Conservation (phyloP, 2,329 filamentous ascomycete species). For the Onygena corvina region DNA sequence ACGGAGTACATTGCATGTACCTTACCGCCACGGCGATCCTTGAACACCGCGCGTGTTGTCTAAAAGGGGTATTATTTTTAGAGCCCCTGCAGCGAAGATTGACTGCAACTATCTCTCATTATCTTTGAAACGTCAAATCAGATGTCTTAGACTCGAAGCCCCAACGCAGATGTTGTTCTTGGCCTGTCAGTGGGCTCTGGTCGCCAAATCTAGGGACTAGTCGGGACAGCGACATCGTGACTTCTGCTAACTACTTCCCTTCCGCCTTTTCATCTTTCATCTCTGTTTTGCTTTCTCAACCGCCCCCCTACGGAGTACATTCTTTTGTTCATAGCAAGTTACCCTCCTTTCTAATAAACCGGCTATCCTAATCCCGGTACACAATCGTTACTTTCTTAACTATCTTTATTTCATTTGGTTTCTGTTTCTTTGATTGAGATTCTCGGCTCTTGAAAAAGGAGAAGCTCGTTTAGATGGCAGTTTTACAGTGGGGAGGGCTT, state of each 20-base stretch:
- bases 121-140: not conserved
- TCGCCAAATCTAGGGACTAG: not conserved
- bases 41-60: not conserved
- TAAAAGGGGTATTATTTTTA: slow-evolving; percentile 5
- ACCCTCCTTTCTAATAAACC: not conserved
- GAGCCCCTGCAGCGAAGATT: not conserved
- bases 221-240: not conserved
- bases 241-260: not conserved
- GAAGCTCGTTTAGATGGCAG: not conserved
- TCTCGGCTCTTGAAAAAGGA: not conserved
- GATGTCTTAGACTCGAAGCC: not conserved
- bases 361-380: not conserved
- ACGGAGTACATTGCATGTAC: not conserved
- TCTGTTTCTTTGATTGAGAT: not conserved
- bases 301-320: no score
- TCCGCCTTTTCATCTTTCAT: no score
- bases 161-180: not conserved
- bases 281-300: not conserved
- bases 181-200: not conserved
- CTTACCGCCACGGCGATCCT: slow-evolving; percentile 5
- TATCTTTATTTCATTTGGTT: not conserved
- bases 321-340: not conserved
- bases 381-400: not conserved
- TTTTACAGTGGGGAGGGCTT: not conserved
- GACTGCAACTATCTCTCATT: not conserved